These are phyloP conservation scores for Furcasterigmium sp. DNA, from an alignment of 2,329 filamentous ascomycete genomes.

Conservation along the genomic window DNA sequence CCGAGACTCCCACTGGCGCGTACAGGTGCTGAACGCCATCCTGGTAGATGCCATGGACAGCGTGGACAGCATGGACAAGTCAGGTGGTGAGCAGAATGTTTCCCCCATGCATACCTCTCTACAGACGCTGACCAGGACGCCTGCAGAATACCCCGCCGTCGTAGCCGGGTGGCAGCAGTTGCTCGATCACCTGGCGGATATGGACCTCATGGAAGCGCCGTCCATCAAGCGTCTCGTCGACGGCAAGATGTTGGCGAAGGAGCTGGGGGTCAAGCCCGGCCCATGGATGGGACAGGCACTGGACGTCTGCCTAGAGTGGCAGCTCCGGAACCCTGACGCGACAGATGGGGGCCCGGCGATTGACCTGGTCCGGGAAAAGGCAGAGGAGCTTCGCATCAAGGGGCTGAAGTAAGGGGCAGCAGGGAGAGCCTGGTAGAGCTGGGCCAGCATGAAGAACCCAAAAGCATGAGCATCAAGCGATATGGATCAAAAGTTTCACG, in stretches of 20 bases:
- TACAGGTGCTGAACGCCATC: constrained; percentile 64
- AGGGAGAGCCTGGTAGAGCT: too few species aligned
- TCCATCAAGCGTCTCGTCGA: constrained; percentile 63
- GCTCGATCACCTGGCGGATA: constrained; percentile 45
- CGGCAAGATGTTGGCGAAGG: constrained; percentile 66
- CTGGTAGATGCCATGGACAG: constrained; percentile 54
- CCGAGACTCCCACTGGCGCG: constrained; percentile 58
- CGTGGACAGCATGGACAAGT: constrained; percentile 14
- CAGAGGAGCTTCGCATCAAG: constrained; percentile 46
- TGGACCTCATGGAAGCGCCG: constrained; percentile 54
- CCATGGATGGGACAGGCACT: constrained; percentile 81
- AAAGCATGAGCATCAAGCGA: too few species aligned
- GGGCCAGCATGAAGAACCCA: too few species aligned
- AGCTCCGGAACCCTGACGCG: constrained; percentile 69
- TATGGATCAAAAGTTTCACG: too few species aligned
- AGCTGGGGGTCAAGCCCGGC: constrained; percentile 65
- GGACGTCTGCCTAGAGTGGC: constrained; percentile 80
- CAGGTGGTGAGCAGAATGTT: neutral
- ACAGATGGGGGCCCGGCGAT: constrained; percentile 55
- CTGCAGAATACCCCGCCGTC: constrained; percentile 38
- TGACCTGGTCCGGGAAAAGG: constrained; percentile 49
- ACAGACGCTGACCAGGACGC: neutral
- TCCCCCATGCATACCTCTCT: neutral
- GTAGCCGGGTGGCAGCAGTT: constrained; percentile 48
- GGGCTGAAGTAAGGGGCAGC: neutral